A percentile compares a stretch with the other conserved stretches of the same genome.
phyloP scores from a whole-genome alignment of 2,329 filamentous ascomycete genomes.

The Microdochium bolleyi region DNA sequence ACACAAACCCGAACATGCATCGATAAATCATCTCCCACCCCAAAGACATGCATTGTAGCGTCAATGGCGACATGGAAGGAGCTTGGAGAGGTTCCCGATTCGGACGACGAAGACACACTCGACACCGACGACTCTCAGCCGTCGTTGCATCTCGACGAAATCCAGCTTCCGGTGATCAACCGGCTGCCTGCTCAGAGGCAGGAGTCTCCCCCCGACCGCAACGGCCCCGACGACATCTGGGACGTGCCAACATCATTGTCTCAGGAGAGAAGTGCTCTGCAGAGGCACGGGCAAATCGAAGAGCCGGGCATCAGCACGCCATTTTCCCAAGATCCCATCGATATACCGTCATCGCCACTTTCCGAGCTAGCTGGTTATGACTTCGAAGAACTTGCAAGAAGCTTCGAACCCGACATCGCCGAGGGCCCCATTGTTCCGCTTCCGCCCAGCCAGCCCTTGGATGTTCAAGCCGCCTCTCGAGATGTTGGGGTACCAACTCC shows the following conservation, averaged over 20 bases:
- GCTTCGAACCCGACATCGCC: not conserved
- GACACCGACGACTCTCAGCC: slow-evolving; percentile 23
- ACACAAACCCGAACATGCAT: not conserved
- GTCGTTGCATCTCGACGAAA: not conserved
- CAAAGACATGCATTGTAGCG: slow-evolving; percentile 20
- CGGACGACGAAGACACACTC: slow-evolving; percentile 30
- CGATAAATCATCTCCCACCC: not conserved
- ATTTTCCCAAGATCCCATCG: not conserved
- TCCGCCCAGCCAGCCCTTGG: not conserved
- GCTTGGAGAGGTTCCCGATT: slow-evolving; percentile 34
- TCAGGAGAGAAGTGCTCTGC: not conserved
- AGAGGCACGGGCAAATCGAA: not conserved
- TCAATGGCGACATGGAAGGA: slow-evolving; percentile 34
- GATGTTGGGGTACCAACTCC: not conserved
- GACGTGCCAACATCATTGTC: slow-evolving; percentile 19
- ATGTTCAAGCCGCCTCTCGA: not conserved
- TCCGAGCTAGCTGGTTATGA: not conserved
- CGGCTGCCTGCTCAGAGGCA: not conserved
- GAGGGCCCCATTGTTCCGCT: not conserved
- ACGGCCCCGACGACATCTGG: slow-evolving; percentile 14
- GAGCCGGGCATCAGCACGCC: not conserved
- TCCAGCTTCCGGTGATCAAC: not conserved
- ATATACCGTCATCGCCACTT: not conserved
- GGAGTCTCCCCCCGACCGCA: not conserved
- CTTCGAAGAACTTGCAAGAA: not conserved